These are phyloP conservation scores for Boletus sp. DNA, from an alignment of 768 basidiomycete species.

Conservation along the genomic window DNA sequence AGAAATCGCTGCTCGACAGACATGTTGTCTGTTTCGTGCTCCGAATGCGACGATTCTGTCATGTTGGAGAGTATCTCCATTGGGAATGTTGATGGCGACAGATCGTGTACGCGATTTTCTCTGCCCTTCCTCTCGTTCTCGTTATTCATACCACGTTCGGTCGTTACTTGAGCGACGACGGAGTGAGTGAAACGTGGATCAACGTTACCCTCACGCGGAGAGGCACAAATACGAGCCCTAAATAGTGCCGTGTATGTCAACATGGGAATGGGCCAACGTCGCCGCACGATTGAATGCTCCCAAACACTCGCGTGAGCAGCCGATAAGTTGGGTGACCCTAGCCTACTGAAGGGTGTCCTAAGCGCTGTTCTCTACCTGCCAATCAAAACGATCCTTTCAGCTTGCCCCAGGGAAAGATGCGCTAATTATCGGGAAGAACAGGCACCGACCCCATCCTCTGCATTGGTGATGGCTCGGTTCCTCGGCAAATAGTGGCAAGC, in stretches of 20 bases:
- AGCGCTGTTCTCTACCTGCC: not conserved
- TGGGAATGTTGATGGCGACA: not conserved
- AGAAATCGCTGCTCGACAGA: no score
- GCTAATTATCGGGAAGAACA: not conserved
- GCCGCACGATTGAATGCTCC: not conserved
- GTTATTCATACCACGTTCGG: not conserved
- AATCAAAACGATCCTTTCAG: not conserved
- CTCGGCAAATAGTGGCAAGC: not conserved
- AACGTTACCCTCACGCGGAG: not conserved
- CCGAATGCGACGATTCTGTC: not conserved
- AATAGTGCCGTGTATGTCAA: not conserved
- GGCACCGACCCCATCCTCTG: not conserved
- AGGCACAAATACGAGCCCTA: not conserved
- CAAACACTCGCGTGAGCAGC: not conserved
- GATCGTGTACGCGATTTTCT: not conserved
- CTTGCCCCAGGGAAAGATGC: not conserved
- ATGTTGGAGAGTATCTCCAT: not conserved
- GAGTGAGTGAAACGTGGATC: not conserved
- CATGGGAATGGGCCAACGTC: no score
- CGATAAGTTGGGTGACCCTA: not conserved
- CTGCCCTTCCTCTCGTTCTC: not conserved
- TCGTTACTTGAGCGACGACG: no score
- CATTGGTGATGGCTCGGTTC: not conserved
- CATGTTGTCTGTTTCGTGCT: no score
- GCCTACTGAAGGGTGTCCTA: not conserved